Base-by-base conservation (phyloP, 768 basidiomycete species). In the Pulveroboletus sp. region DNA sequence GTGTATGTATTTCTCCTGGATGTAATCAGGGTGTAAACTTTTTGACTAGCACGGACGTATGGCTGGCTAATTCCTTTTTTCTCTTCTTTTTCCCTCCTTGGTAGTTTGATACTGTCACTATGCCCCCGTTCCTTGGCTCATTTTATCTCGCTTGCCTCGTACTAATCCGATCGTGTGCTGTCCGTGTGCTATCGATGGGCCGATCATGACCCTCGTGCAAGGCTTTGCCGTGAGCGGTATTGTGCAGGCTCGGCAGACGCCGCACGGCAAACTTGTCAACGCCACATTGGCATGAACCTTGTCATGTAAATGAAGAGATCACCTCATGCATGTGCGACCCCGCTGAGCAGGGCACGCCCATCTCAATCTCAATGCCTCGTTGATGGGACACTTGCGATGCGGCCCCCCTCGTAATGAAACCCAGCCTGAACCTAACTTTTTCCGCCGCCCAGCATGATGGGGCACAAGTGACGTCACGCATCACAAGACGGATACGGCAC, bases 281-380 rank as follows among this genome's bases (percentile, higher is more conserved):
- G 63, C 66, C 66, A 60, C 63, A n/a, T n/a, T n/a, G n/a, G n/a
- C n/a, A 53, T 36, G 50, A 56, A 64, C 59, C 49, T 64, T 64
- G 59, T 39, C 64, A 49, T 49, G 50, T 50, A 55, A n/a, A 43
- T 38, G 21, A 43, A 33, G 38, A 21, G 56, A 58, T 57, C 55
- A 50, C 59, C 61, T 49, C 54, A 50, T 49, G 50, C 35, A 8
- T 53, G 33, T 25, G 36, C 47, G 42, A 49, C 50, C 46, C 50
- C 47, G 53, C 33, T 29, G 27, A 9, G 51, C 46, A 35, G 55
- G 35, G 6, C 17, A 36, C 35, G 19, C 17, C 16, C 27, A 34
- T 33, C 19, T 29, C 35, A 45, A 35, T 38, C n/a, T n/a, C n/a
- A n/a, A n/a, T 20, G 44, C 44, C 36, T 38, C 47, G n/a, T 38